Evolutionary conservation across 768 basidiomycete genomes (phyloP), one percentile per base, ranked within the genome.

Genomic region (Pleurotus giganteus): DNA sequence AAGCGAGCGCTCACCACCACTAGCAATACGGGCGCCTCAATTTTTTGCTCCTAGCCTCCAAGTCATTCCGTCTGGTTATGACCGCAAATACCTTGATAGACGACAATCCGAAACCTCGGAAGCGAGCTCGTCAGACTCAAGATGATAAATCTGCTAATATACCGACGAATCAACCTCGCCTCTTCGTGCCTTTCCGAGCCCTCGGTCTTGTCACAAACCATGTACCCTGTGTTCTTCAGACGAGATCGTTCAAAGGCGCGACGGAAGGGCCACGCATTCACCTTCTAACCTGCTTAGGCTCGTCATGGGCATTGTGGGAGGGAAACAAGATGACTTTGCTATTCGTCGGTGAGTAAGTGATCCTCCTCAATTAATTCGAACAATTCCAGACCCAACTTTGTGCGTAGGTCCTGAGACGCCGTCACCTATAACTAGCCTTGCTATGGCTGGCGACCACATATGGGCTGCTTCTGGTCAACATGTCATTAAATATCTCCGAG

Each of bases 281-380:
- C 58, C 73, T 98, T 39, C 70, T 97, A 29, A 95, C 93, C 9
- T 94, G 91, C 63, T 71, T 98, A 6, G 95, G 96, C 4, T 83
- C 76, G 55, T 83, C 90, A 60, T 98, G 95, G 95, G 91, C 94
- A 15, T 74, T 97, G 64, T 98, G 96, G 96, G 94, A 97, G 62
- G 95, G 93, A 19, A 90, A 86, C 24, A 94, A 88, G 71, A 94
- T 98, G 91, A 79, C 78, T 28, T 71, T 98, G 54, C 77, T 98
- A 32, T 98, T 99, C 66, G 94, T 95, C 57, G 93, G 96, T 92
- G 70, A 74, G 92, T 81, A 63, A 58, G 56, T 66, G 55, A 28
- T 36, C 52, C 51, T 36, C 21, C 34, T 55, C 50, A 49, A 34
- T 34, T 43, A 28, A 24, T 52, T 36, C 27, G 28, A 28, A 39